Evolutionary conservation across 306 rosid genomes (phyloP).

Genomic region (Luffa aegyptiaca): DNA sequence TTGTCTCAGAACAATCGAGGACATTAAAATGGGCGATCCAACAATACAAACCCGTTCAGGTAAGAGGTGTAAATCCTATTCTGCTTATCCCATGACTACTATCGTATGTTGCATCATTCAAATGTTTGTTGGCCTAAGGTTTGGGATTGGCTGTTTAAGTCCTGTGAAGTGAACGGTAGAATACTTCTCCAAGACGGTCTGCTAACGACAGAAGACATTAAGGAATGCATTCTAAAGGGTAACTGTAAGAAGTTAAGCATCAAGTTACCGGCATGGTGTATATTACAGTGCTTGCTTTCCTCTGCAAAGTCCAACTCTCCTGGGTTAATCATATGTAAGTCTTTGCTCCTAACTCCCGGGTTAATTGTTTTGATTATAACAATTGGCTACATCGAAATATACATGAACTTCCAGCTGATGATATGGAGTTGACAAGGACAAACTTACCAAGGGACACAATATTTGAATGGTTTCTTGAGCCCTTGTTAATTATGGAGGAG

Average conservation of each 20-base stretch:
- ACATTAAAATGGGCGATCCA: constrained; percentile 48
- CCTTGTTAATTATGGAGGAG: constrained; percentile 64
- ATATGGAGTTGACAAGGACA: constrained; percentile 44
- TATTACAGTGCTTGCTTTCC: constrained; percentile 65
- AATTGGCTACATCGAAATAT: background rate
- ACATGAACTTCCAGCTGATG: constrained; percentile 46
- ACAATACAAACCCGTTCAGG: constrained; percentile 49
- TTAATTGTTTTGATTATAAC: background rate
- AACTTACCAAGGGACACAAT: constrained; percentile 54
- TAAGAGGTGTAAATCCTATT: background rate
- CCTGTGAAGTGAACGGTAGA: constrained; percentile 59
- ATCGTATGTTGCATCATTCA: background rate
- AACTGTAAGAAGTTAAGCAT: constrained; percentile 42
- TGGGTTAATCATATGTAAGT: constrained; percentile 66
- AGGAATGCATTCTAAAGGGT: constrained; percentile 55
- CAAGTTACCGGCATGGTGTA: constrained; percentile 72
- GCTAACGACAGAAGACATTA: constrained; percentile 37
- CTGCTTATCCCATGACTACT: background rate
- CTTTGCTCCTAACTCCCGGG: background rate
- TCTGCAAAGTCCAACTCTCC: constrained; percentile 53
- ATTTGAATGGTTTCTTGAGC: constrained; percentile 77
- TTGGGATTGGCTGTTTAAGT: constrained; percentile 78
- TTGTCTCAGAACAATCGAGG: constrained; percentile 35
- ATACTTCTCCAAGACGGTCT: constrained; percentile 48
- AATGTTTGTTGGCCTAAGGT: constrained; percentile 27